These are phyloP conservation scores for Gloeopeniophorella convolvens DNA, from an alignment of 768 basidiomycete genomes.

Conservation along the genomic window DNA sequence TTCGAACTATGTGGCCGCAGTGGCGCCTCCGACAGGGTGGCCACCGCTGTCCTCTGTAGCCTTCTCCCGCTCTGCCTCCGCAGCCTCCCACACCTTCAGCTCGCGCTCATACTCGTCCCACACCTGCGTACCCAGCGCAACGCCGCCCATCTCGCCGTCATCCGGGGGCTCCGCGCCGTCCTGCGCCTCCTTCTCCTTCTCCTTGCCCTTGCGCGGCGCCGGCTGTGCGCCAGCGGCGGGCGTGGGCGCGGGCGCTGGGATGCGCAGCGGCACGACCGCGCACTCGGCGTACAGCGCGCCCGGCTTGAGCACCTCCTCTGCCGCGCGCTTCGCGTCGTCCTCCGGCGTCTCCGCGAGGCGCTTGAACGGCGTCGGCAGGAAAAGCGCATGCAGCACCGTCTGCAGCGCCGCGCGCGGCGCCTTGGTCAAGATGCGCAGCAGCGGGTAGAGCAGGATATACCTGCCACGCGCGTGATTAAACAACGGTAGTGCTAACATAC, in stretches of 20 bases:
- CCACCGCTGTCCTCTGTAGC: not conserved
- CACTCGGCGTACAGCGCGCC: conserved; percentile 77
- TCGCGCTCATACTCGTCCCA: conserved; percentile 73
- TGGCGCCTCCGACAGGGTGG: too few relatives aligned
- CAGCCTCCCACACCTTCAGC: conserved; percentile 57
- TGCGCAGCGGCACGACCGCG: conserved; percentile 41
- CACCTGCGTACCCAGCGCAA: conserved; percentile 55
- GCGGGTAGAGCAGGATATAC: conserved; percentile 59
- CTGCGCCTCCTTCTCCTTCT: conserved; percentile 25
- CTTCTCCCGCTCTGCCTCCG: not conserved
- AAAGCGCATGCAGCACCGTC: conserved; percentile 73
- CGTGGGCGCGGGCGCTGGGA: conserved; percentile 20
- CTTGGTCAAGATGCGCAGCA: conserved; percentile 66
- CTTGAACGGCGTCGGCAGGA: conserved; percentile 77
- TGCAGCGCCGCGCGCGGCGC: conserved; percentile 60
- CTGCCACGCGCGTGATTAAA: conserved; percentile 30
- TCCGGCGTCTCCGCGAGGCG: conserved; percentile 30
- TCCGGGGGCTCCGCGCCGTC: conserved; percentile 36
- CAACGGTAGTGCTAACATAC: not conserved
- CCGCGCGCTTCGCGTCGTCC: conserved; percentile 4
- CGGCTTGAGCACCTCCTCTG: conserved; percentile 65
- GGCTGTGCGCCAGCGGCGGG: conserved; percentile 20
- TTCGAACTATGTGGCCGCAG: too few relatives aligned
- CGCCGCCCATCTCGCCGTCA: conserved; percentile 68
- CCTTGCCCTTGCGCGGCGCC: conserved; percentile 19